Evolutionary conservation across 108 stramenopile genomes (phyloP), one percentile per base, ranked within the genome.

Genomic region (Aurantiochytrium sp.): DNA sequence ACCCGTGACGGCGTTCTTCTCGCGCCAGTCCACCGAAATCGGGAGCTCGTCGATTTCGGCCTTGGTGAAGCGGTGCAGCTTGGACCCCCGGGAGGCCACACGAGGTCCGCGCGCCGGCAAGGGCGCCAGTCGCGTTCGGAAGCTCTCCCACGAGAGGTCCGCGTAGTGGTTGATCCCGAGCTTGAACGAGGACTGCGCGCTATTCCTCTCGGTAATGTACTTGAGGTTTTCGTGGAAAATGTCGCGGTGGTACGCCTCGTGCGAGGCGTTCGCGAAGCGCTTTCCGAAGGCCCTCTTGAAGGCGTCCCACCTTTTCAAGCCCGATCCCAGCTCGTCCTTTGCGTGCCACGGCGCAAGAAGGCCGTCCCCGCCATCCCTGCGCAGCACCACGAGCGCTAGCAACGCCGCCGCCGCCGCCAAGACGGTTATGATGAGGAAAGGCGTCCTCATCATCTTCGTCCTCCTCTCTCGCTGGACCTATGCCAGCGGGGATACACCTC

Each of bases 1-100:
- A 34, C 86, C 32, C 52, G 89, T 89, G 42, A 92, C 91, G 55
- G 87, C 91, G 4, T 69, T 88, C 53, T 55, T 68, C 22, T 30
- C 30, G 32, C 81, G 31, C 88, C 88, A 89, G 86, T 89, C 85
- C 27, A 89, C 34, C 4, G 54, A 55, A 21, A 41, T 4, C 15
- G 88, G 88, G 15, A 59, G 30, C 39, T 27, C 52, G 4, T 3
- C 31, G 53, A 24, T 27, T 4, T 37, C 21, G 4, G 85, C 55
- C 5, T 50, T 68, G 55, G 27, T 37, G 34, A 31, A 55, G 45
- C 4, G 59, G 2, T 27, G 65, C 15, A 45, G 37, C 34, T 32
- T 55, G 0, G 32, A 15, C 12, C n/a, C 69, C 6, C 32, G 34
- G 22, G 34, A 65, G 34, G 34, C 59, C 59, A 10, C 24, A 6